A percentile compares a stretch with the other conserved stretches of the same genome.
phyloP scores from a whole-genome alignment of 2,329 filamentous ascomycete genomes.

The Aspergillus ochraceus region DNA sequence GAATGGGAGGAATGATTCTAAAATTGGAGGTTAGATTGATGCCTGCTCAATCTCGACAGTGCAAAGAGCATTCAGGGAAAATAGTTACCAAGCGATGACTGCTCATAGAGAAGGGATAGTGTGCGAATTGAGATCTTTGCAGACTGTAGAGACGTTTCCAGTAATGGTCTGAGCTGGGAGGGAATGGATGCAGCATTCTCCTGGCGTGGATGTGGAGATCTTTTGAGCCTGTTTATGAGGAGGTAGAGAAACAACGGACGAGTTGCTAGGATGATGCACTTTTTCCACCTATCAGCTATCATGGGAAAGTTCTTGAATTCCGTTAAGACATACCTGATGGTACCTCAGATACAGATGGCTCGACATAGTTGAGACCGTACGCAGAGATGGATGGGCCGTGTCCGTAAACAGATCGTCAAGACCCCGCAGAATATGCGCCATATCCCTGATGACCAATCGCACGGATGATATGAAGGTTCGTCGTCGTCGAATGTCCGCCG shows the following conservation, averaged over 20 bases:
- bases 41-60: background rate
- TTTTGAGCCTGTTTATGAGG: background rate
- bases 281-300: background rate
- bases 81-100: background rate
- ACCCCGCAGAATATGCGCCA: background rate
- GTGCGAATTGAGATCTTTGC: background rate
- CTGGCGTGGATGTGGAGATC: background rate
- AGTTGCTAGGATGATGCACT: conserved; percentile 1
- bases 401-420: background rate
- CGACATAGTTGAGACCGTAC: background rate
- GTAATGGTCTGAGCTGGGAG: background rate
- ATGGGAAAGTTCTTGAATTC: background rate
- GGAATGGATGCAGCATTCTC: background rate
- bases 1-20: conserved; percentile 2
- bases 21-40: background rate
- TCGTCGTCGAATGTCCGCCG: background rate
- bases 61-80: too few species aligned
- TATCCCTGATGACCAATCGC: background rate
- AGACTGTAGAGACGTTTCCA: background rate
- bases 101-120: background rate
- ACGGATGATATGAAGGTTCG: background rate
- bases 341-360: background rate
- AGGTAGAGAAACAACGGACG: conserved; percentile 1
- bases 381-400: background rate
- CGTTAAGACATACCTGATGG: background rate